Percentiles rank a stretch among this genome's conserved stretches.
Conservation (phyloP, 1,284 basidiomycete species). For the Binderoboletus segoi region DNA sequence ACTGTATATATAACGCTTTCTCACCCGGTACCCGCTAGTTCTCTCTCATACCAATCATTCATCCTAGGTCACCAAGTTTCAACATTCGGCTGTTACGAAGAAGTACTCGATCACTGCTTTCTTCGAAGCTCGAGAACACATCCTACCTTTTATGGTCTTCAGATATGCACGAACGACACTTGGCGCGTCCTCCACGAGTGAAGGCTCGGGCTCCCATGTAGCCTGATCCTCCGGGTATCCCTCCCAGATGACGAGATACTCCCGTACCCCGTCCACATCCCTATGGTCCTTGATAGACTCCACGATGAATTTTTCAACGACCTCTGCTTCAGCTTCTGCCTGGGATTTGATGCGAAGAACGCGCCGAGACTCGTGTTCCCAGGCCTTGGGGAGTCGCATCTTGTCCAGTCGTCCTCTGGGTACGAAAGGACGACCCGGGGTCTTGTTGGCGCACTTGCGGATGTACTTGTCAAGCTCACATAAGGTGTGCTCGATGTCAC, state of each 20-base stretch:
- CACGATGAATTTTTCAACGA: conserved; percentile 42
- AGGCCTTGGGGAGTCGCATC: conserved; percentile 51
- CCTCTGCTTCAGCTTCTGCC: conserved; percentile 40
- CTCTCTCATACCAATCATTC: neutral
- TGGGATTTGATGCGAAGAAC: conserved; percentile 41
- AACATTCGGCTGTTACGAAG: conserved; percentile 9
- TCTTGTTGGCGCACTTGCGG: conserved; percentile 37
- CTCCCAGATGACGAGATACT: conserved; percentile 62
- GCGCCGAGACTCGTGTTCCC: conserved; percentile 45
- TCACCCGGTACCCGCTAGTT: conserved; percentile 13
- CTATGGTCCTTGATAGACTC: conserved; percentile 37
- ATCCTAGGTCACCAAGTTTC: neutral
- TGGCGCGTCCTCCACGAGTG: conserved; percentile 50
- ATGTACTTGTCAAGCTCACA: conserved; percentile 72
- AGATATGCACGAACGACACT: conserved; percentile 25
- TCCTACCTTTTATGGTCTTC: conserved; percentile 16
- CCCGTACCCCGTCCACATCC: conserved; percentile 31
- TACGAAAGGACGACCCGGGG: conserved; percentile 32
- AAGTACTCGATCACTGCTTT: neutral
- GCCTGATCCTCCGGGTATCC: conserved; percentile 59
- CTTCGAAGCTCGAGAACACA: neutral
- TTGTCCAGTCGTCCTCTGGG: conserved; percentile 32
- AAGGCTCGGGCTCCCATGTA: conserved; percentile 61
- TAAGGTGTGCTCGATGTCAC: conserved; percentile 66
- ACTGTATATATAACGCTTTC: conserved; percentile 7